phyloP scores from a whole-genome alignment of 2,329 filamentous ascomycete species.

The Alternaria panax region DNA sequence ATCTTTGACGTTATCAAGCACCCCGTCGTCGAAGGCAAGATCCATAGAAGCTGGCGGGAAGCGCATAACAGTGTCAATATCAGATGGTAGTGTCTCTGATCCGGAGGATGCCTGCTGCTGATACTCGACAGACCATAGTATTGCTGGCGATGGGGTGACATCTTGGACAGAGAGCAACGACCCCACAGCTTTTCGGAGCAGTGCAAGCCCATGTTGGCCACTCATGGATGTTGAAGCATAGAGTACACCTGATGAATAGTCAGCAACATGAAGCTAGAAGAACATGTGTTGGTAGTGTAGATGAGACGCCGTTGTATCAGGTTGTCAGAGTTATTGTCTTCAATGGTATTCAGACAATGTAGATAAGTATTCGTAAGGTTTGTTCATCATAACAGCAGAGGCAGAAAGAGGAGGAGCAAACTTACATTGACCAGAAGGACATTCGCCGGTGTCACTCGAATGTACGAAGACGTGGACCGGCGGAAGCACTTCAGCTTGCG shows the following conservation, averaged over 20 bases:
- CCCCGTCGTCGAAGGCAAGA: slow-evolving; percentile 75
- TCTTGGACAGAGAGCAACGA: slow-evolving; percentile 52
- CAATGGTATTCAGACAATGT: slow-evolving; percentile 99
- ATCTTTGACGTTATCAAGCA: slow-evolving; percentile 70
- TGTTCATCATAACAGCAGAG: slow-evolving; percentile 77
- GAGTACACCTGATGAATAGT: slow-evolving; percentile 61
- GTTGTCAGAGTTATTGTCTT: slow-evolving; percentile 86
- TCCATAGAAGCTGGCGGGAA: slow-evolving; percentile 69
- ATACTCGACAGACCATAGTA: slow-evolving; percentile 64
- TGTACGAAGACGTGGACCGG: slow-evolving; percentile 73
- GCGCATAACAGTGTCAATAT: slow-evolving; percentile 56
- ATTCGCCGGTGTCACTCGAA: slow-evolving; percentile 92
- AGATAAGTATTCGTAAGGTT: slow-evolving; percentile 94
- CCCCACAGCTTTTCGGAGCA: slow-evolving; percentile 53
- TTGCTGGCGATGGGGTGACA: slow-evolving; percentile 43
- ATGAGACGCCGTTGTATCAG: slow-evolving; percentile 68
- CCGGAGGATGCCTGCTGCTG: slow-evolving; percentile 52
- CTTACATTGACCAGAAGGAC: slow-evolving; percentile 89
- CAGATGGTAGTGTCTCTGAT: slow-evolving; percentile 29
- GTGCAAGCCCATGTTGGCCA: slow-evolving; percentile 42
- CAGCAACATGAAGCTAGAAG: slow-evolving; percentile 40
- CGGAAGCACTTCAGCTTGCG: slow-evolving; percentile 27
- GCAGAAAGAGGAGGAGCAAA: slow-evolving; percentile 42
- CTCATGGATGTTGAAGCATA: slow-evolving; percentile 60
- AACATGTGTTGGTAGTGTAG: slow-evolving; percentile 7